Conservation (phyloP, 768 basidiomycete genomes). For the Cystofilobasidium bisporidii region DNA sequence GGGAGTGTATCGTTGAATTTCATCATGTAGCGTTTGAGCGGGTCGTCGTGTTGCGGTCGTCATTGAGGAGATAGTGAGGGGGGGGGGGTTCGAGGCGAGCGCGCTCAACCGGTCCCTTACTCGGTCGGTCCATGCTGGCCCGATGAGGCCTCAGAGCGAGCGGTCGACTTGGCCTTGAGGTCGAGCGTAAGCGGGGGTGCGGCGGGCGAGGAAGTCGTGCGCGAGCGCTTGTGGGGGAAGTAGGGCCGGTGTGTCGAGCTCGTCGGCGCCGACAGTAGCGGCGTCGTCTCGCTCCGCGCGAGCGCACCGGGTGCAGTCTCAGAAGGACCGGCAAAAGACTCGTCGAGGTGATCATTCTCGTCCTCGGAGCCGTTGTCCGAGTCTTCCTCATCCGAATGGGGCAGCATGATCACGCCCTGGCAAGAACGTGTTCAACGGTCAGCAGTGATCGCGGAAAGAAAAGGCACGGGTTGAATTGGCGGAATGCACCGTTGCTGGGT, state of each 20-base stretch:
- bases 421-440: not conserved
- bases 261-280: not conserved
- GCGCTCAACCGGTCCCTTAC: no score
- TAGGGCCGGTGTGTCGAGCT: constrained; percentile 6
- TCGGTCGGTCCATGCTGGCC: no score
- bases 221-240: constrained; percentile 26
- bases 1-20: no score
- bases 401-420: constrained; percentile 75
- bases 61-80: not conserved
- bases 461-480: no score
- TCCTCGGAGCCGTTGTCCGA: constrained; percentile 53
- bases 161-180: not conserved
- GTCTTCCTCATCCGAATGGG: constrained; percentile 54
- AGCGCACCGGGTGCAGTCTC: not conserved
- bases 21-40: no score
- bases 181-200: constrained; percentile 4
- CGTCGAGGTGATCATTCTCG: constrained; percentile 32
- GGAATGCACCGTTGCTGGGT: constrained; percentile 23
- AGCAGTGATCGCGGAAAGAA: not conserved
- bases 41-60: not conserved
- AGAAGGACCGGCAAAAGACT: not conserved
- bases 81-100: not conserved
- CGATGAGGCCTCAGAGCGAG: no score
- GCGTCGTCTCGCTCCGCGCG: constrained; percentile 13
- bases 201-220: constrained; percentile 10